A percentile compares a stretch with the other conserved stretches of the same genome.
phyloP scores from a whole-genome alignment of 176 grass and related monocot species.

The Musa beccarii region DNA sequence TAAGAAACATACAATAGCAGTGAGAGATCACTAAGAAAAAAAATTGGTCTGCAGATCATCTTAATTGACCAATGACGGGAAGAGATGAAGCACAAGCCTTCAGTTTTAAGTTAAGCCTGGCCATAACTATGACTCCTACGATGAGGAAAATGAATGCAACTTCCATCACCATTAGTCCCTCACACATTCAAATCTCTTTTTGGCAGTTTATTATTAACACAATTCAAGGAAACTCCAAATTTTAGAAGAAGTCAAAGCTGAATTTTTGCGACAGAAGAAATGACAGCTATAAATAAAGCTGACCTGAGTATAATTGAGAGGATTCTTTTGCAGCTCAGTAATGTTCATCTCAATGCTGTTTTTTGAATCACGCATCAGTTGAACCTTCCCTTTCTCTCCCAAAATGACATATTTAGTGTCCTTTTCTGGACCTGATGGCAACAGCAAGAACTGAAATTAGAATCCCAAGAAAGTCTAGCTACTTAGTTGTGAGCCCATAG shows the following conservation, averaged over 20 bases:
- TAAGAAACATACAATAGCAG: too few relatives aligned
- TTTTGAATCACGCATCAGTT: slow-evolving; percentile 72
- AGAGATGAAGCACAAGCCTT: background rate
- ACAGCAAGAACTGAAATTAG: slow-evolving; percentile 6
- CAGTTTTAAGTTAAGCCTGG: background rate
- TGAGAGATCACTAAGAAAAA: background rate
- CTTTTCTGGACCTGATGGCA: slow-evolving; percentile 68
- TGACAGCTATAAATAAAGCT: background rate
- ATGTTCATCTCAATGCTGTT: slow-evolving; percentile 48
- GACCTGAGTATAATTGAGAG: slow-evolving; percentile 91
- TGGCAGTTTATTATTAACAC: background rate
- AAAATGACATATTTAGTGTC: slow-evolving; percentile 78
- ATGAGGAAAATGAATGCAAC: background rate
- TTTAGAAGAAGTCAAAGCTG: too few relatives aligned
- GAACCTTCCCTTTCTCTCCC: slow-evolving; percentile 95
- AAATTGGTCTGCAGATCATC: background rate
- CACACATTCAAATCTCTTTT: background rate
- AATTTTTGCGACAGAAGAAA: too few relatives aligned
- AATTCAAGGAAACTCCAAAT: too few relatives aligned
- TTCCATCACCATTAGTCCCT: background rate
- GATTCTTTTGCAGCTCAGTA: slow-evolving; percentile 78
- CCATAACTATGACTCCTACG: background rate
- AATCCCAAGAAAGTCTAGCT: background rate
- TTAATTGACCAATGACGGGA: background rate
- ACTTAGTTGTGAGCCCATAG: background rate